Percentiles rank a stretch among this genome's conserved stretches.
Evolutionary conservation across 2,329 filamentous ascomycete species (phyloP).

Genomic region (Fusarium mundagurra): DNA sequence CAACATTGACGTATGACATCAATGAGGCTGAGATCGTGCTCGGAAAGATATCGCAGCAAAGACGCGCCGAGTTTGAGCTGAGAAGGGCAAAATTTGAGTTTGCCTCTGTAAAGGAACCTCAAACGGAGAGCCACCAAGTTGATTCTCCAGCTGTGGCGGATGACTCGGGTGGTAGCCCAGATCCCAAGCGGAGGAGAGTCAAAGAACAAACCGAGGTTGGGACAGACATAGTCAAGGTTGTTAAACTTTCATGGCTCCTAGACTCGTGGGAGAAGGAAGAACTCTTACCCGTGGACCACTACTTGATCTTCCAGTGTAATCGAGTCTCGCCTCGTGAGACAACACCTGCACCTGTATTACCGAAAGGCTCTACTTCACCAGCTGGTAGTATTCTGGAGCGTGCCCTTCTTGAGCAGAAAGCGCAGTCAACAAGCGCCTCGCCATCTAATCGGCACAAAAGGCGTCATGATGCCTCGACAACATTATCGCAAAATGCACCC

Average conservation of each 20-base stretch:
- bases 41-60: constrained; percentile 74
- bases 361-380: constrained; percentile 11
- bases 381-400: constrained; percentile 36
- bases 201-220: neutral
- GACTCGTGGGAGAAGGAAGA: constrained; percentile 58
- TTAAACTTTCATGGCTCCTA: constrained; percentile 68
- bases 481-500: constrained; percentile 38
- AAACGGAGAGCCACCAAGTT: neutral
- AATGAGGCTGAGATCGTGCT: constrained; percentile 78
- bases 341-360: neutral
- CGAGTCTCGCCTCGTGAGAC: constrained; percentile 37
- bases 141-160: neutral
- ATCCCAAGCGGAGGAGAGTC: constrained; percentile 35
- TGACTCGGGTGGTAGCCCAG: constrained; percentile 4
- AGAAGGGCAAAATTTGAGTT: constrained; percentile 71
- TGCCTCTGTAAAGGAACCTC: constrained; percentile 48
- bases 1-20: constrained; percentile 74
- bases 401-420: constrained; percentile 26
- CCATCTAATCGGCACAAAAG: constrained; percentile 12
- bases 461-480: constrained; percentile 2
- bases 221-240: constrained; percentile 58
- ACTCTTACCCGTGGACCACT: constrained; percentile 60
- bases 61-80: constrained; percentile 81
- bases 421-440: constrained; percentile 4
- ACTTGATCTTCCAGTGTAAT: constrained; percentile 64